phyloP scores from a whole-genome alignment of 331 rosid species.

The Phaseolus coccineus region DNA sequence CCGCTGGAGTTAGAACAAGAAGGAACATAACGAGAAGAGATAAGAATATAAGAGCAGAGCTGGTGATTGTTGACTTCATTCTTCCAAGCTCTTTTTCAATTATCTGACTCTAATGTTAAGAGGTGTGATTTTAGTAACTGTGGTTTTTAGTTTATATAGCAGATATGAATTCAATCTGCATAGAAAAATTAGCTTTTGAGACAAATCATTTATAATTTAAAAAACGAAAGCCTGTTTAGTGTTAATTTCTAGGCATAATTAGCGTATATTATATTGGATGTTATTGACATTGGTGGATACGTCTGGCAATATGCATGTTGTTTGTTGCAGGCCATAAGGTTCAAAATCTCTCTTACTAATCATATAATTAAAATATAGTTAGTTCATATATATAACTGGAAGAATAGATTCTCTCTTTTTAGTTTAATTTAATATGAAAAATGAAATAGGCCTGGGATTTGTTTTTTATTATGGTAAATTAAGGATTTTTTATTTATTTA shows the following conservation, averaged over 20 bases:
- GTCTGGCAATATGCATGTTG: not conserved
- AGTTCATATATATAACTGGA: too few relatives aligned
- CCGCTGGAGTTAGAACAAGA: not conserved
- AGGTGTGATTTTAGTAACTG: not conserved
- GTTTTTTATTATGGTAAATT: too few relatives aligned
- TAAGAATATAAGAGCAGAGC: not conserved
- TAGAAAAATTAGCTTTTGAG: constrained; percentile 16
- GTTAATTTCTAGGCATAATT: not conserved
- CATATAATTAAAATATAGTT: too few relatives aligned
- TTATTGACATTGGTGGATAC: not conserved
- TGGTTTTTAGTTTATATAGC: constrained; percentile 39
- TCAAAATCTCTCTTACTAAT: not conserved
- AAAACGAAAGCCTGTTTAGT: constrained; percentile 23
- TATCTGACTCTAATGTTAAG: not conserved
- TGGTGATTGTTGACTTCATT: constrained; percentile 36
- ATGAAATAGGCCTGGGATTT: too few relatives aligned
- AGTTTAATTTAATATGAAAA: too few relatives aligned
- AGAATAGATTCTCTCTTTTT: too few relatives aligned
- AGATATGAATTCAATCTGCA: not conserved
- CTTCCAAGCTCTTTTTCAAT: not conserved
- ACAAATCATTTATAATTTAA: constrained; percentile 23
- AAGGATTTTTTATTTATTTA: too few relatives aligned
- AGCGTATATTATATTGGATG: not conserved
- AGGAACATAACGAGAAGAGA: not conserved
- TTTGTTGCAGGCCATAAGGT: not conserved